Conservation (phyloP, 225 moss, liverwort and hornwort genomes). For the Straminergon stramineum region DNA sequence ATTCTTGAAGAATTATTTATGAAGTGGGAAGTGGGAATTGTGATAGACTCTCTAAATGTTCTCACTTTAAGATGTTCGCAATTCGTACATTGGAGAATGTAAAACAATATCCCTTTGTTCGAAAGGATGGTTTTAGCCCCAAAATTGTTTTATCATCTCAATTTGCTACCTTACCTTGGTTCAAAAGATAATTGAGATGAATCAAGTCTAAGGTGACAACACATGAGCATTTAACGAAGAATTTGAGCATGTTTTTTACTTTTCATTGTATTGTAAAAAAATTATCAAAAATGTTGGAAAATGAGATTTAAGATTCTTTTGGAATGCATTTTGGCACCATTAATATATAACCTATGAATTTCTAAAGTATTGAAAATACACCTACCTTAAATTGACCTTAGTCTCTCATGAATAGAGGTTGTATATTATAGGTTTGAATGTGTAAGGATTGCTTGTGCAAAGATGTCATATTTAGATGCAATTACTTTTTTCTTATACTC, state of each 20-base stretch:
- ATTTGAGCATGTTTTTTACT: not conserved
- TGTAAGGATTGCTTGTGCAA: accelerated
- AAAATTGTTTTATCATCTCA: accelerated
- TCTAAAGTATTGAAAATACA: not conserved
- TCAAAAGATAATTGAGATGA: not conserved
- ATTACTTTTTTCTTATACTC: accelerated
- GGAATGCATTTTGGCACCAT: not conserved
- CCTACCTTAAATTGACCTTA: not conserved
- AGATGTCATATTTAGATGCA: not conserved
- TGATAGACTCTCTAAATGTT: not conserved
- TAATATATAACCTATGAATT: not conserved
- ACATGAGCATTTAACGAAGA: not conserved
- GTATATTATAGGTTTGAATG: not conserved
- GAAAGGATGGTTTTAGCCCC: accelerated
- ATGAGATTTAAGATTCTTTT: not conserved
- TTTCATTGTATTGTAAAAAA: not conserved
- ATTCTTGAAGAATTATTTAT: not conserved
- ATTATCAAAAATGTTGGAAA: not conserved
- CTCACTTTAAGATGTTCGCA: not conserved
- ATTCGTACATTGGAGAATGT: not conserved
- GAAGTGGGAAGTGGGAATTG: not conserved
- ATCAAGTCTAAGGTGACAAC: accelerated
- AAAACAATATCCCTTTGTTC: not conserved
- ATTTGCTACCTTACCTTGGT: not conserved
- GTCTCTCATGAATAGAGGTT: not conserved